Evolutionary conservation across 129 eudicot genomes (phyloP).

Genomic region (Heracleum sosnowskyi): DNA sequence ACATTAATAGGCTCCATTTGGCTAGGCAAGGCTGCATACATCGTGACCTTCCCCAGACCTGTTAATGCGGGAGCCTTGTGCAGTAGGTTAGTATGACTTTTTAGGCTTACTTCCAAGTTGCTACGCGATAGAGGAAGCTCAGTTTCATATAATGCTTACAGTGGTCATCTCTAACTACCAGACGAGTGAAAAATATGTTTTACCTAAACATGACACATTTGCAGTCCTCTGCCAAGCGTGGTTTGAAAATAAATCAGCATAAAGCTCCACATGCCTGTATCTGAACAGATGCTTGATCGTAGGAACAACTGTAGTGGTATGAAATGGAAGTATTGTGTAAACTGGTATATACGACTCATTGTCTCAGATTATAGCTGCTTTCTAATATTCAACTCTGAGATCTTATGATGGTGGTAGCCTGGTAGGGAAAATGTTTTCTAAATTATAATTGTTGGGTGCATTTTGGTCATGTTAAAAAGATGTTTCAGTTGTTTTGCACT

Average conservation of each 20-base stretch:
- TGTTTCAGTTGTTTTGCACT: not conserved
- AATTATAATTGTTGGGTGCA: not conserved
- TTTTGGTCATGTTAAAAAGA: not conserved
- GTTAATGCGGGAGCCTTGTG: too few species aligned
- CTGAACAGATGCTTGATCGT: not conserved
- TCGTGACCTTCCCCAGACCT: too few species aligned
- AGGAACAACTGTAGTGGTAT: not conserved
- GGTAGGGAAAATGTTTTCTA: not conserved
- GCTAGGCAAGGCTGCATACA: not conserved
- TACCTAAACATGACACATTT: not conserved
- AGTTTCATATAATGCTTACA: not conserved
- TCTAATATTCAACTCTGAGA: not conserved
- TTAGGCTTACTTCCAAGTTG: not conserved
- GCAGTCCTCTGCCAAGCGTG: not conserved
- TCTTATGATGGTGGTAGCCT: not conserved
- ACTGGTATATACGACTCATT: not conserved
- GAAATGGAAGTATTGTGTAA: not conserved
- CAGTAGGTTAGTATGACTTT: too few species aligned
- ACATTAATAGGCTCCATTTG: not conserved
- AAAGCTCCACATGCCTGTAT: not conserved
- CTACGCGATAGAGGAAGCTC: not conserved
- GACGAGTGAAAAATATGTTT: not conserved
- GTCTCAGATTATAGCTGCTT: not conserved
- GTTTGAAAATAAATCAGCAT: not conserved
- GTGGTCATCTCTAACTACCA: not conserved